A percentile compares a stretch with the other conserved stretches of the same genome.
Evolutionary conservation across 1,284 basidiomycete species (phyloP).

Genomic region (Heterobasidion parviporum): DNA sequence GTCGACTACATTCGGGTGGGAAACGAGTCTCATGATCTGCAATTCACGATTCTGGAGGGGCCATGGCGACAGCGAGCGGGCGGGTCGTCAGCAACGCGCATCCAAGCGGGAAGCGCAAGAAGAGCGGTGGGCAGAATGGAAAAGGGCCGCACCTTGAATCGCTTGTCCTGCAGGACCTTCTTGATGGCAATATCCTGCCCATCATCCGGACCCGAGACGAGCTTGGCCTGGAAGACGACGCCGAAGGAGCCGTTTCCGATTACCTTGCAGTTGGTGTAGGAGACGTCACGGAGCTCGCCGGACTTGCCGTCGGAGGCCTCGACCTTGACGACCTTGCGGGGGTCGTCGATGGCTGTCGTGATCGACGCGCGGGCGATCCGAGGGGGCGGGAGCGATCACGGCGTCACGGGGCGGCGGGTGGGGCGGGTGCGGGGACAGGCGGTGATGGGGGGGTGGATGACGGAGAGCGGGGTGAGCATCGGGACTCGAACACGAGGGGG

Average conservation of each 20-base stretch:
- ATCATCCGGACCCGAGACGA: conserved; percentile 53
- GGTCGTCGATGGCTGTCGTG: conserved; percentile 78
- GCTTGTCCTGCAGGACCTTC: conserved; percentile 99
- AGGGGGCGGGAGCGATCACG: conserved; percentile 14
- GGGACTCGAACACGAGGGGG: conserved; percentile 17
- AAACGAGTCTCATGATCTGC: conserved; percentile 98
- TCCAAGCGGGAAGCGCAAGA: not conserved
- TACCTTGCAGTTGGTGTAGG: conserved; percentile 97
- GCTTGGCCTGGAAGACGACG: conserved; percentile 90
- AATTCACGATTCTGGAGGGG: conserved; percentile 87
- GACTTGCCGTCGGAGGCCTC: conserved; percentile 92
- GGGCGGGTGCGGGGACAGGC: conserved; percentile 1
- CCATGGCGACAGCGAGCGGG: too few species aligned
- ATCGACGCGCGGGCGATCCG: conserved; percentile 6
- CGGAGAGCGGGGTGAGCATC: conserved; percentile 19
- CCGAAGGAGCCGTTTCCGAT: conserved; percentile 99
- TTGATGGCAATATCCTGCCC: conserved; percentile 96
- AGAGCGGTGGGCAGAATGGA: conserved; percentile 3
- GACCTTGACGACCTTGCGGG: conserved; percentile 91
- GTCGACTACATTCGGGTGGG: conserved; percentile 97
- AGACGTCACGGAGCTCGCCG: conserved; percentile 82
- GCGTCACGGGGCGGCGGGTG: conserved; percentile 10
- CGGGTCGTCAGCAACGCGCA: too few species aligned
- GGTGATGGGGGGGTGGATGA: conserved; percentile 11
- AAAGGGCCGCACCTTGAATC: conserved; percentile 82